Conservation (phyloP, 1,284 basidiomycete species). For the Meira miltonrushii region DNA sequence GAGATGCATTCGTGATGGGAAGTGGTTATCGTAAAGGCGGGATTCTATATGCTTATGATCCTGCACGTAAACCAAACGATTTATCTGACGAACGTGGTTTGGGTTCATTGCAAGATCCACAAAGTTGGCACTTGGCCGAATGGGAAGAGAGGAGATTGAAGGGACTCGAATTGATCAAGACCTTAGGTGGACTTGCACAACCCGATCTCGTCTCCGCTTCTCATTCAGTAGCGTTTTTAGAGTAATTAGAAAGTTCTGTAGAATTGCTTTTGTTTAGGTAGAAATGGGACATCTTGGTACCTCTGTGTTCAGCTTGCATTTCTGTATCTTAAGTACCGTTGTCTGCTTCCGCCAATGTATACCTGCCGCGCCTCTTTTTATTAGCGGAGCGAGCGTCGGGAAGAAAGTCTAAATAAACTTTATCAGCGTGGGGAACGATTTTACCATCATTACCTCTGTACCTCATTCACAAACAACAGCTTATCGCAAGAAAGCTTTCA, state of each 20-base stretch:
- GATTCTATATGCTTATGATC: constrained; percentile 9
- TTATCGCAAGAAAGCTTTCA: no score
- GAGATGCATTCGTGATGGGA: constrained; percentile 2
- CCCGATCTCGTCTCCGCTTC: background rate
- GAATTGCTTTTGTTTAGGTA: background rate
- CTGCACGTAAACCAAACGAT: constrained; percentile 1
- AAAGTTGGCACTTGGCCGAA: constrained; percentile 8
- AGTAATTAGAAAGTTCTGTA: background rate
- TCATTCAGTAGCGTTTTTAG: background rate
- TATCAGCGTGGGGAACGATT: no score
- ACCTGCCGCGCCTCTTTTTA: background rate
- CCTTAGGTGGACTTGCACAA: constrained; percentile 6
- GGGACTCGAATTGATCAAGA: background rate
- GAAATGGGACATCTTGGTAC: background rate
- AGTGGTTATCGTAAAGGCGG: constrained; percentile 5
- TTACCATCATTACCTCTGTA: no score
- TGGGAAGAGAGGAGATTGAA: constrained; percentile 9
- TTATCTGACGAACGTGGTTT: constrained; percentile 6
- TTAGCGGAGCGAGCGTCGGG: no score
- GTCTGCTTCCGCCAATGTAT: background rate
- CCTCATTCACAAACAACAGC: no score
- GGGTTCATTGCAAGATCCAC: constrained; percentile 6
- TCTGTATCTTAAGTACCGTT: background rate
- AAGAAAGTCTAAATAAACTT: no score
- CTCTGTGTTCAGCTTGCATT: background rate